phyloP scores from a whole-genome alignment of 305 asterid species.

The Ruellia speciosa region DNA sequence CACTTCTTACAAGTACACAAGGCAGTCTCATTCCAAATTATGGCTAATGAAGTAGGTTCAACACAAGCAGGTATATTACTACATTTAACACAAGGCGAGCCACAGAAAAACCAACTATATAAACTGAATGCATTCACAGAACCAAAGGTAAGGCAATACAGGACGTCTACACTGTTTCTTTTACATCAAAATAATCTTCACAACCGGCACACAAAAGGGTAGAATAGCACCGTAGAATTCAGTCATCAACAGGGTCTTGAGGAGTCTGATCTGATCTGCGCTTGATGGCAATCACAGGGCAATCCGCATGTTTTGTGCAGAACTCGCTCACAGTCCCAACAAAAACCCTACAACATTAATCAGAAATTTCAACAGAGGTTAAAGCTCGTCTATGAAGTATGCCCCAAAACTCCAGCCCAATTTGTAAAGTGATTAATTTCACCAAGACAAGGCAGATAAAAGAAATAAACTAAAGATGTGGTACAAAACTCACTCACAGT shows the following conservation, averaged over 20 bases:
- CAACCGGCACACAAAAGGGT: neutral
- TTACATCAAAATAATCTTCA: neutral
- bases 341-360: conserved; percentile 42
- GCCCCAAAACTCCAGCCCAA: neutral
- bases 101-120: too few species aligned
- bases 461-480: too few species aligned
- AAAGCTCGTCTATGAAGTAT: neutral
- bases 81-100: too few species aligned
- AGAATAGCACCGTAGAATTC: conserved; percentile 5
- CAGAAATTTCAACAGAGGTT: neutral
- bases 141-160: too few species aligned
- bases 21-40: too few species aligned
- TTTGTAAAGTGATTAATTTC: neutral
- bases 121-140: too few species aligned
- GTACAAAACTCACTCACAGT: conserved; percentile 62
- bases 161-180: too few species aligned
- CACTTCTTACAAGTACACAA: too few species aligned
- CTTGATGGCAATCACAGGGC: conserved; percentile 67
- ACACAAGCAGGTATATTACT: too few species aligned
- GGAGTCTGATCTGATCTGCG: conserved; percentile 52
- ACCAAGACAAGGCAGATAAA: too few species aligned
- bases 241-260: conserved; percentile 57
- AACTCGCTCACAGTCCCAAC: conserved; percentile 71
- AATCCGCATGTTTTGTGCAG: conserved; percentile 62
- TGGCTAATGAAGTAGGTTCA: too few species aligned